These are phyloP conservation scores for Linnemannia zychae DNA, from an alignment of 192 early-diverging fungal genomes.

Conservation along the genomic window DNA sequence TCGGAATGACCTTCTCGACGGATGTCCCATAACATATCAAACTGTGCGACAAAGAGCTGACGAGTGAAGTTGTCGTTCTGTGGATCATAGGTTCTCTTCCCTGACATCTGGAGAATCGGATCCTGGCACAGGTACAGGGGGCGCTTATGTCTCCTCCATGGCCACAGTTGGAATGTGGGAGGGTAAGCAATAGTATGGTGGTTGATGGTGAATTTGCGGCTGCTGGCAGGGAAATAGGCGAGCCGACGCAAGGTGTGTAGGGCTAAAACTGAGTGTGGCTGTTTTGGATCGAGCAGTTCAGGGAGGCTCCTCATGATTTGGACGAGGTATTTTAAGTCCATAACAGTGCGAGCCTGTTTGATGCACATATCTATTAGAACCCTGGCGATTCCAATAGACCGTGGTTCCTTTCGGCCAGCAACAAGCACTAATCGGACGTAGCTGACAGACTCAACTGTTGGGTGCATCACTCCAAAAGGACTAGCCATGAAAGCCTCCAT, in stretches of 20 bases:
- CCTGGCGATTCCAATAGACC: background rate
- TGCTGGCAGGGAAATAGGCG: conserved; percentile 13
- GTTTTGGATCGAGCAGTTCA: background rate
- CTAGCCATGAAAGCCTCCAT: background rate
- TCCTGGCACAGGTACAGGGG: conserved; percentile 15
- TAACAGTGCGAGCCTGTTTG: background rate
- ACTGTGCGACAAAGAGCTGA: conserved; percentile 24
- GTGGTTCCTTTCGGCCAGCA: background rate
- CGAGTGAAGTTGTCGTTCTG: conserved; percentile 27
- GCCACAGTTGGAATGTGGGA: conserved; percentile 3
- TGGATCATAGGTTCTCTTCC: background rate
- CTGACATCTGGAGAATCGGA: conserved; percentile 17
- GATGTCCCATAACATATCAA: conserved; percentile 28
- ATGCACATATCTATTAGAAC: conserved; percentile 21
- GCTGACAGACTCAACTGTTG: background rate
- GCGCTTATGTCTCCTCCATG: background rate
- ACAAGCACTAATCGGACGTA: conserved; percentile 14
- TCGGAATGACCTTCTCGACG: background rate
- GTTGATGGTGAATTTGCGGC: conserved; percentile 13
- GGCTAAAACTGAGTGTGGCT: conserved; percentile 3
- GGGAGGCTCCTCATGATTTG: background rate
- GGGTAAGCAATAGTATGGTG: conserved; percentile 21
- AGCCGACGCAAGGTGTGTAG: background rate
- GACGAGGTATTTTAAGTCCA: background rate
- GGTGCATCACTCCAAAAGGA: background rate